Evolutionary conservation across 176 grass and related monocot species (phyloP), one percentile per base, ranked within the genome.

Genomic region (Zizania latifolia): DNA sequence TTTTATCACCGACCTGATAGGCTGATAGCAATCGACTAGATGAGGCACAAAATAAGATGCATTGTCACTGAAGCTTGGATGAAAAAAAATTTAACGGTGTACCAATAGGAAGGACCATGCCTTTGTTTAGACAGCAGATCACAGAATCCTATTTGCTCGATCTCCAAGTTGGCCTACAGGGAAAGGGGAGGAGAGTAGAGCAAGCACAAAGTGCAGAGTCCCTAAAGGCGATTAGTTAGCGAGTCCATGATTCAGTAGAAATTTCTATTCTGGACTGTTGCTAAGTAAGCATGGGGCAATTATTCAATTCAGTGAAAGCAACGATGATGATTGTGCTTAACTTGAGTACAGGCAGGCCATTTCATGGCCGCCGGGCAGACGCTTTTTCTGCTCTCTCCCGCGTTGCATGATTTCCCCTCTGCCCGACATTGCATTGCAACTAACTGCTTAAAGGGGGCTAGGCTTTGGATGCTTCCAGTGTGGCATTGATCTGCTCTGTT

Each of bases 231-330:
- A n/a, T n/a, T 43, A 35, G 53, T 2, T 55, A 74, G 74, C 53
- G 21, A 50, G 65, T 38, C 43, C 70, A 88, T 70, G 21, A 68
- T 68, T 68, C 75, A 84, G 70, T 75, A 11, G 43, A 81, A 56
- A 71, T 48, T 56, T 70, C 70, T 75, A 19, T 70, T 70, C 21
- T 88, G 62, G 76, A 79, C 69, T 63, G 75, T 38, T 74, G 62
- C 62, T 66, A 83, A 74, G 69, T 56, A 79, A 75, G 62, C 75
- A 82, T 70, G 75, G 78, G 78, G 33, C 30, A 67, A 75, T 83
- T 83, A 83, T 63, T 83, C 80, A 56, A 63, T 35, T 48, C 56
- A 68, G 68, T 34, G 39, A 68, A 73, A 83, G 62, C 50, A 31
- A 32, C 28, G 15, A 51, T 26, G 62, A 79, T 83, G 81, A 79